Evolutionary conservation across 2,329 filamentous ascomycete species (phyloP).

Genomic region (Sporothrix mexicana): DNA sequence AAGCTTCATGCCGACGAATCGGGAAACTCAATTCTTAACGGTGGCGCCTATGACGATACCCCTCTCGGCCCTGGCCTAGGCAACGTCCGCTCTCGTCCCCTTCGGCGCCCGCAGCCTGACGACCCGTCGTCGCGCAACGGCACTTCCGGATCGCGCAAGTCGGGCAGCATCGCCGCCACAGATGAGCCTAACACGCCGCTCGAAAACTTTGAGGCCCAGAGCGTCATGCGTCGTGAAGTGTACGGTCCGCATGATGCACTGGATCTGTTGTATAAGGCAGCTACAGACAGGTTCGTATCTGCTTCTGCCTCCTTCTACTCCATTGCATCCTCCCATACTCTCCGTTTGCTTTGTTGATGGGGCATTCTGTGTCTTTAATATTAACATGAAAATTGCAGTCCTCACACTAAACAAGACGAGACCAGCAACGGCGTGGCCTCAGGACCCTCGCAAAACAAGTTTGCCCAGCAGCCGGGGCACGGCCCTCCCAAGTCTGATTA

Average conservation of each 20-base stretch:
- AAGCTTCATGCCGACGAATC: slow-evolving; percentile 59
- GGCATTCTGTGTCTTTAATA: no score
- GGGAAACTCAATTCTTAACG: slow-evolving; percentile 45
- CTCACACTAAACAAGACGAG: slow-evolving; percentile 31
- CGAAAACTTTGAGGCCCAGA: slow-evolving; percentile 68
- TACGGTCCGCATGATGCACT: slow-evolving; percentile 93
- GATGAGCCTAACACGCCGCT: slow-evolving; percentile 65
- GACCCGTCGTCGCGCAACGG: slow-evolving; percentile 44
- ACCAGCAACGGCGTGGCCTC: slow-evolving; percentile 1
- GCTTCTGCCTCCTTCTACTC: not conserved
- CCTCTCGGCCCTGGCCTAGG: slow-evolving; percentile 71
- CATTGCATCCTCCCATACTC: not conserved
- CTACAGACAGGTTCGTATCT: slow-evolving; percentile 58
- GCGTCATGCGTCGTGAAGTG: slow-evolving; percentile 72
- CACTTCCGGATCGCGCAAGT: slow-evolving; percentile 43
- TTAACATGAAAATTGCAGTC: not conserved
- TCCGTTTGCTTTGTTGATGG: not conserved
- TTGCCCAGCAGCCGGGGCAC: not conserved
- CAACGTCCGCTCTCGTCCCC: slow-evolving; percentile 67
- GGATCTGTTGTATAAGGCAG: slow-evolving; percentile 88
- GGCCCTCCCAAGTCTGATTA: not conserved
- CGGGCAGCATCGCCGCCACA: slow-evolving; percentile 47
- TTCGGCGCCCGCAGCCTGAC: slow-evolving; percentile 62
- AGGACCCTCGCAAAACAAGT: slow-evolving; percentile 3
- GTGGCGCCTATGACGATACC: slow-evolving; percentile 56